A percentile compares a stretch with the other conserved stretches of the same genome.
Conservation (phyloP, 306 rosid species). For the Prunus mongolica region DNA sequence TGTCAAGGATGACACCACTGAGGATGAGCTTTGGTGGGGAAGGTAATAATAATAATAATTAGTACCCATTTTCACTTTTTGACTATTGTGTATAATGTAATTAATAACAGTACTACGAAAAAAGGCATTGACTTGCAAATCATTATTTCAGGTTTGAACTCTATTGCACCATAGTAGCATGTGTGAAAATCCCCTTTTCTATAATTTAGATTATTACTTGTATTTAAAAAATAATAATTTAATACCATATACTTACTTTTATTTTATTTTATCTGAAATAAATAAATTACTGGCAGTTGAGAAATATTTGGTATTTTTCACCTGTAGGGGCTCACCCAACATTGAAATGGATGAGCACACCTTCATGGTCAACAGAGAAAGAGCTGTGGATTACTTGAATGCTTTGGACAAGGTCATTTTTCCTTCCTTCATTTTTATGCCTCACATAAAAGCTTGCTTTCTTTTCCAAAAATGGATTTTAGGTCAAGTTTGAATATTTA, state of each 20-base stretch:
- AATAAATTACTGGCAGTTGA: no score
- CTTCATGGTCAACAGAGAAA: slow-evolving; percentile 77
- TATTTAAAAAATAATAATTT: no score
- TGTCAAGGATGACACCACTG: slow-evolving; percentile 60
- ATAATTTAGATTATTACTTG: no score
- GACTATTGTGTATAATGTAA: background rate
- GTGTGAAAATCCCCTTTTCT: rapidly evolving
- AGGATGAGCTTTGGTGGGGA: slow-evolving; percentile 94
- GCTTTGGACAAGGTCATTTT: slow-evolving; percentile 70
- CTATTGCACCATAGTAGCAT: rapidly evolving
- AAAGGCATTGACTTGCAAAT: no score
- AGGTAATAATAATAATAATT: slow-evolving; percentile 39
- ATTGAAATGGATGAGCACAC: slow-evolving; percentile 87
- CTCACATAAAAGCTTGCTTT: background rate
- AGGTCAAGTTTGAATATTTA: background rate
- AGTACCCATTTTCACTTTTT: background rate
- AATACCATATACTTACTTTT: no score
- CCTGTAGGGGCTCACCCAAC: slow-evolving; percentile 79
- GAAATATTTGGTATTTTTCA: background rate
- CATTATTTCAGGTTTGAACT: rapidly evolving
- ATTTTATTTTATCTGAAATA: no score
- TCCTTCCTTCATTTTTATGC: background rate
- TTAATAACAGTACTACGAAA: background rate
- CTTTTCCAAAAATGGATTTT: background rate
- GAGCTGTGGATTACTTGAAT: slow-evolving; percentile 90